These are phyloP conservation scores for Cubamyces lactineus DNA, from an alignment of 768 basidiomycete species.

Conservation along the genomic window DNA sequence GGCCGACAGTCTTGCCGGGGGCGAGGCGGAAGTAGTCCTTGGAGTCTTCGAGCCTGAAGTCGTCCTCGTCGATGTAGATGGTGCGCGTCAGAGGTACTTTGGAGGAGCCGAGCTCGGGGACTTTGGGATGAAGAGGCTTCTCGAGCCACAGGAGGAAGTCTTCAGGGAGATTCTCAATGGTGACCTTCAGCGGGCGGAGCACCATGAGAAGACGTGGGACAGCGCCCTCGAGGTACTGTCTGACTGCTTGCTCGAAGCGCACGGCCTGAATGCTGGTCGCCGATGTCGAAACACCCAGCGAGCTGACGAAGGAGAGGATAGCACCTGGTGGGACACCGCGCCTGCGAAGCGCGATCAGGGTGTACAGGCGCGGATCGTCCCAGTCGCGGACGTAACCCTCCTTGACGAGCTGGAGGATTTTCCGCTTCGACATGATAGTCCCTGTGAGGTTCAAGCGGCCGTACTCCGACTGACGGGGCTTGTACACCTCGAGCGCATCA, in stretches of 20 bases:
- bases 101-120: conserved; percentile 82
- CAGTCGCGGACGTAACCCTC: conserved; percentile 85
- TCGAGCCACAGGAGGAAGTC: conserved; percentile 83
- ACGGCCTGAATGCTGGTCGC: conserved; percentile 81
- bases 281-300: conserved; percentile 90
- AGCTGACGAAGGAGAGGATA: conserved; percentile 89
- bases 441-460: conserved; percentile 92
- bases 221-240: conserved; percentile 86
- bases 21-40: conserved; percentile 97
- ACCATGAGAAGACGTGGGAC: conserved; percentile 93
- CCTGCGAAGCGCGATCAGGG: conserved; percentile 91
- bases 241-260: conserved; percentile 88
- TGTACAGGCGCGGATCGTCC: conserved; percentile 98
- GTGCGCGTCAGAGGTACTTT: conserved; percentile 84
- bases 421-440: conserved; percentile 96
- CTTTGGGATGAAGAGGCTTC: conserved; percentile 94
- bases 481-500: conserved; percentile 96
- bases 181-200: conserved; percentile 85
- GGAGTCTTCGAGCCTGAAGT: conserved; percentile 90
- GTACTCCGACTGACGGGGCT: conserved; percentile 95
- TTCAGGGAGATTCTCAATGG: conserved; percentile 87
- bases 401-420: conserved; percentile 86
- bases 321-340: conserved; percentile 98
- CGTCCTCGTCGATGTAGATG: conserved; percentile 90
- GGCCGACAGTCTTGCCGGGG: conserved; percentile 95